Conservation (phyloP, 2,329 filamentous ascomycete genomes). For the Epichloe aotearoae region DNA sequence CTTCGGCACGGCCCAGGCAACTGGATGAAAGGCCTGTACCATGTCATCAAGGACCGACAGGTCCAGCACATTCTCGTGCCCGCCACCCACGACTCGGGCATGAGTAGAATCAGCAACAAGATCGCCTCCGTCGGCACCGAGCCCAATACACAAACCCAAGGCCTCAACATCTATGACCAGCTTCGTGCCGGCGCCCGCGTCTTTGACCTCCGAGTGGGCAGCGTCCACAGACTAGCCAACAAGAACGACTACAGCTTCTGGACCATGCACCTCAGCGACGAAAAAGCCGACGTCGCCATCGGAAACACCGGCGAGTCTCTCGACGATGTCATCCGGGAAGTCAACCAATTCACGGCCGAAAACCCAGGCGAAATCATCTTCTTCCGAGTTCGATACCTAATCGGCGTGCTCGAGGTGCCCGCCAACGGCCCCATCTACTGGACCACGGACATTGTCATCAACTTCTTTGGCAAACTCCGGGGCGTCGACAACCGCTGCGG, state of each 20-base stretch:
- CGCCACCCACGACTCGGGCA: slow-evolving; percentile 35
- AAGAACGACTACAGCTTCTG: slow-evolving; percentile 21
- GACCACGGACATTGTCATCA: slow-evolving; percentile 23
- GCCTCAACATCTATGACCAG: slow-evolving; percentile 30
- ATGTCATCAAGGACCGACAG: slow-evolving; percentile 22
- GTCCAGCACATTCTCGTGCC: slow-evolving; percentile 33
- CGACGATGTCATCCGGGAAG: slow-evolving; percentile 26
- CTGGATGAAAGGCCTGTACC: slow-evolving; percentile 21
- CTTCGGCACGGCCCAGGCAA: slow-evolving; percentile 15
- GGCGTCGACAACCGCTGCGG: slow-evolving; percentile 27
- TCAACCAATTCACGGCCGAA: slow-evolving; percentile 31
- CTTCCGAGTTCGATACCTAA: slow-evolving; percentile 29
- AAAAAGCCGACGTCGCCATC: slow-evolving; percentile 21
- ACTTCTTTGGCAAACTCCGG: slow-evolving; percentile 28
- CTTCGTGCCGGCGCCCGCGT: slow-evolving; percentile 31
- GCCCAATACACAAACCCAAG: slow-evolving; percentile 32
- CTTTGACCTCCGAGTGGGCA: slow-evolving; percentile 33
- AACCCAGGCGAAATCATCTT: slow-evolving; percentile 32
- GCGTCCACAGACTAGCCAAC: slow-evolving; percentile 9
- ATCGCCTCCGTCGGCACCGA: slow-evolving; percentile 22
- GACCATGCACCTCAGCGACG: slow-evolving; percentile 27
- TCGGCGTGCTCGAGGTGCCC: slow-evolving; percentile 25
- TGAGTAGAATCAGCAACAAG: slow-evolving; percentile 25
- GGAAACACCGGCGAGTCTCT: slow-evolving; percentile 33
- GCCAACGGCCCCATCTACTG: slow-evolving; percentile 19